Evolutionary conservation across 805 yeast genomes (phyloP), one percentile per base, ranked within the genome.

Genomic region (Spathaspora passalidarum): DNA sequence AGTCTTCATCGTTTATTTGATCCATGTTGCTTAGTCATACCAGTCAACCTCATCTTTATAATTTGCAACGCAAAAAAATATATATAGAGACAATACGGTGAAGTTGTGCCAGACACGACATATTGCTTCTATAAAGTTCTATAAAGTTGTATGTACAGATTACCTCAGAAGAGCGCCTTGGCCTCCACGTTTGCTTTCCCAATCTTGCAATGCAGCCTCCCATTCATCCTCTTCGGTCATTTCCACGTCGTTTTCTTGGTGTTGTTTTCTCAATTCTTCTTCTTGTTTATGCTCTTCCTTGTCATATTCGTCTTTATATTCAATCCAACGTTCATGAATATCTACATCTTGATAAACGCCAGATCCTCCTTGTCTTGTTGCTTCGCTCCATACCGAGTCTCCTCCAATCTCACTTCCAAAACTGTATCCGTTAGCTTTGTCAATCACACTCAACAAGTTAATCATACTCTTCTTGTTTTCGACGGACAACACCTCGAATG

Each of bases 361-460:
- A 34, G 91, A 84, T 40, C 87, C 82, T 34, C 92, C 84, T 44
- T 87, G 88, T 52, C 98, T 75, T 0, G 92, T 79, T 0, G 97
- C 96, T 55, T 92, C 96, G n/a, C 90, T 87, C 99, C 99, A 94
- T 1, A 94, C 82, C 0, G 92, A 80, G 60, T 94, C 99, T n/a
- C 98, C 99, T 2, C 97, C 96, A 6, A 92, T 75, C 55, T 94
- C 99, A 1, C 91, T 73, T 0, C 99, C 99, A 69, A 88, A 89
- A 54, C 87, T 78, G 61, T 94, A 94, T 0, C 99, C 99, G 56
- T 85, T 88, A 2, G 97, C 92, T 60, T 87, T 91, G 60, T 94
- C 99, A 8, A 94, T 80, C 1, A 80, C 72, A 13, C 86, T 75
- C 38, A 94, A 74, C 32, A 94, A 65, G 42, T 84, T 77, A 23